Base-by-base conservation (phyloP, 2,329 filamentous ascomycete species). In the Hortaea sp. region DNA sequence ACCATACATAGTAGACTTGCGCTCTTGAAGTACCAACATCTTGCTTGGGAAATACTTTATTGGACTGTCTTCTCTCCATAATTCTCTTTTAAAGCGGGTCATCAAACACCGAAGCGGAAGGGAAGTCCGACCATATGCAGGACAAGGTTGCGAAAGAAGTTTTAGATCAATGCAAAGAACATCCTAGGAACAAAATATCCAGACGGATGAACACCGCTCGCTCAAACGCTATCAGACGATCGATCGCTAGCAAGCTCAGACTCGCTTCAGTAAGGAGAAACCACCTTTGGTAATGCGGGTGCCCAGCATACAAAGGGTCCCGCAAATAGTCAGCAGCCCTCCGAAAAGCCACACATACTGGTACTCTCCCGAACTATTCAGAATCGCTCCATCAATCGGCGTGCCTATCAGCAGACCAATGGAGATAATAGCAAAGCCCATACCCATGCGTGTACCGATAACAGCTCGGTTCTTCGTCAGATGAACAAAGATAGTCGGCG, bases 321-420 rank as follows among this genome's bases (percentile, higher is more conserved):
- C 61, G 7, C 44, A 50, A 5, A 64, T 28, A 3, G 56, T 55
- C 49, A 61, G 49, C 1, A 60, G 46, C 6, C 69, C 71, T 0
- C 69, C 68, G 58, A 65, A 73, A 1, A 65, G 53, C 71, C 71
- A 73, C 1, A 70, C 54, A 29, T 64, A 57, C 1, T 57, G 58
- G 35, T 67, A 74, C 7, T 71, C 66, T 10, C 68, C 35, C 9
- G 38, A 69, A 5, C 59, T 53, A 43, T 66, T 65, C 47, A 77
- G 50, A 30, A 80, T 76, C 10, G 72, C 72, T 12, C 77, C 77
- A 2, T 72, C 72, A 45, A 79, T 77, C 0, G 77, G 77, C 3
- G 75, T 77, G 2, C 77, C 77, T 6, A 77, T 66, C 49, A 80
- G 53, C 42, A 78, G 49, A 0, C 75, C 77, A 6, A 78, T 61